Conservation (phyloP, 1,284 basidiomycete genomes). For the Cryptococcus depauperatus region DNA sequence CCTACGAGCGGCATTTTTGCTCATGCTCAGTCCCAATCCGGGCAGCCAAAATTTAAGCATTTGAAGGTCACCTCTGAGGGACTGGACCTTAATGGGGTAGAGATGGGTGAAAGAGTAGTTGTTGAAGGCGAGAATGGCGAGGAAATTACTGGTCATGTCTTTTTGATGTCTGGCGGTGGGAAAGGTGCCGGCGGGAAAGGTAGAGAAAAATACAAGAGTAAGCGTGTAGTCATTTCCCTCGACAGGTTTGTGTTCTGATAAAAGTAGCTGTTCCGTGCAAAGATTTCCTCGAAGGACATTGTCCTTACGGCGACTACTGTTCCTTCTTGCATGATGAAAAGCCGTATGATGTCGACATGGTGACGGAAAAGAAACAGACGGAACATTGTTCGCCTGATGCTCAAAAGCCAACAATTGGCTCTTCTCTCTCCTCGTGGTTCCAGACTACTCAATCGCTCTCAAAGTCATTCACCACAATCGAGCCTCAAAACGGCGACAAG, state of each 20-base stretch:
- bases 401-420: not conserved
- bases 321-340: conserved; percentile 37
- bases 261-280: conserved; percentile 37
- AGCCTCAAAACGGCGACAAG: conserved; percentile 12
- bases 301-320: conserved; percentile 43
- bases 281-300: conserved; percentile 35
- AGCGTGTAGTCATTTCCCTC: conserved; percentile 11
- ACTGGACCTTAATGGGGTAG: conserved; percentile 16
- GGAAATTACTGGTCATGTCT: conserved; percentile 35
- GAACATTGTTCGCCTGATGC: too few species aligned
- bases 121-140: conserved; percentile 20
- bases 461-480: conserved; percentile 11
- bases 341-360: conserved; percentile 16
- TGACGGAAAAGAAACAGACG: too few species aligned
- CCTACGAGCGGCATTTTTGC: conserved; percentile 40
- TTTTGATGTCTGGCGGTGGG: conserved; percentile 43
- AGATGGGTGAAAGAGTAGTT: conserved; percentile 30
- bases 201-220: conserved; percentile 41
- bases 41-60: conserved; percentile 3
- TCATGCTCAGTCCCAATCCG: conserved; percentile 27
- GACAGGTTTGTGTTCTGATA: not conserved
- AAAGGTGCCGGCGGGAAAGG: conserved; percentile 39
- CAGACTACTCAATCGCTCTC: conserved; percentile 7
- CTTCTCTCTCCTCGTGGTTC: conserved; percentile 9
- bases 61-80: conserved; percentile 5